Percentiles rank a stretch among this genome's conserved stretches.
phyloP scores from a whole-genome alignment of 208 protist genomes.

The Polymyxa betae region DNA sequence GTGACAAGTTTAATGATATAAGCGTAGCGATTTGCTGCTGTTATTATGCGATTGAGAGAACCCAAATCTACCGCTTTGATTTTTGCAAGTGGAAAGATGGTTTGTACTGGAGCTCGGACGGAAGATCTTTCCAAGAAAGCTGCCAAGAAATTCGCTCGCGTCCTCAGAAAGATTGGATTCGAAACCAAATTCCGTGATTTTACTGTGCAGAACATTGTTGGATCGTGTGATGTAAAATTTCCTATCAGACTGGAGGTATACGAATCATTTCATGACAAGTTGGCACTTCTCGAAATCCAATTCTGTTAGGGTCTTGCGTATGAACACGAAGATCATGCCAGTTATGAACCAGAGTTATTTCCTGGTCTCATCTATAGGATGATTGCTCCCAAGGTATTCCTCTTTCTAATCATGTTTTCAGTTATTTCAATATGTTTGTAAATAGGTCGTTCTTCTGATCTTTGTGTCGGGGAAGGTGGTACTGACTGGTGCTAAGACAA shows the following conservation, averaged over 20 bases:
- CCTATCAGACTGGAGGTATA: slow-evolving; percentile 76
- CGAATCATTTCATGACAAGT: neutral
- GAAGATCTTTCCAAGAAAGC: slow-evolving; percentile 35
- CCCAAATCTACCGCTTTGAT: slow-evolving; percentile 87
- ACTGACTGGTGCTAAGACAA: slow-evolving; percentile 83
- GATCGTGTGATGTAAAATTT: slow-evolving; percentile 81
- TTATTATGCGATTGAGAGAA: slow-evolving; percentile 84
- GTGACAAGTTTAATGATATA: slow-evolving; percentile 62
- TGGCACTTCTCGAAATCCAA: neutral
- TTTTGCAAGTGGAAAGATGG: slow-evolving; percentile 85
- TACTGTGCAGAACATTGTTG: slow-evolving; percentile 87
- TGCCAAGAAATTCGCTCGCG: slow-evolving; percentile 20
- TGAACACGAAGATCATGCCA: slow-evolving; percentile 70
- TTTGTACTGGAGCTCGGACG: slow-evolving; percentile 8
- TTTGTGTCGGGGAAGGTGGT: slow-evolving; percentile 90
- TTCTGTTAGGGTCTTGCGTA: slow-evolving; percentile 71
- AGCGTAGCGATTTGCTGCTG: slow-evolving; percentile 77
- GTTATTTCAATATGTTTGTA: neutral
- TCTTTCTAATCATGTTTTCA: slow-evolving; percentile 65
- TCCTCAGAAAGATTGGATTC: slow-evolving; percentile 18
- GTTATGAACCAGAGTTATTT: slow-evolving; percentile 85
- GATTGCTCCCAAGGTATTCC: slow-evolving; percentile 80
- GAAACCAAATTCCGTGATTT: slow-evolving; percentile 79
- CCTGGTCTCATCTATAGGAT: slow-evolving; percentile 85
- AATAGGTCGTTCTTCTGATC: slow-evolving; percentile 84